Base-by-base conservation (phyloP, 352 stramenopile genomes). In the Globisporangium irregulare region DNA sequence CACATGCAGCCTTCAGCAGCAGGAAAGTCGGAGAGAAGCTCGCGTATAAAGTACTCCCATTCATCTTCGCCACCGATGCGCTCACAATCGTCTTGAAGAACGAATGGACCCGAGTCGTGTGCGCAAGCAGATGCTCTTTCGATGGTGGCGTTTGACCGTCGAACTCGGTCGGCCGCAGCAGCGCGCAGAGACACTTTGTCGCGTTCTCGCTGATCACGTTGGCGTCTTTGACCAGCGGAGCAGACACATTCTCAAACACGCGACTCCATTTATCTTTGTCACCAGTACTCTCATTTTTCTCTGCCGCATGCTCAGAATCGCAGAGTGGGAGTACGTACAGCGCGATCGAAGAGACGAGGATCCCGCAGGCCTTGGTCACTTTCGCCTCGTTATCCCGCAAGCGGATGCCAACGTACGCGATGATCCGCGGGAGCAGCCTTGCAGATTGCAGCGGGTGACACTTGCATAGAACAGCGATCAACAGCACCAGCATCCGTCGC, bases 361-460 rank as follows among this genome's bases (percentile, higher is more conserved):
- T 82, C 14, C 72, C 73, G 36, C 80, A 90, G 3, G 77, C 79
- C 18, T 89, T 79, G 1, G 82, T 89, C 59, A 85, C 80, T 57
- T 82, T 79, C 2, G 64, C 43, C 36, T 90, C 76, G 48, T 75
- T 84, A 71, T 92, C 84, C 18, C 81, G 80, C 64, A 90, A 71
- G 3, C 82, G 77, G 59, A 83, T 66, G 1, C 77, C 73, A 15
- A 78, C 43, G 54, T 91, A 91, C 0, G 73, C 63, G 46, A 85
- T 56, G 48, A 87, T 68, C 5, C 79, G 77, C 9, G 77, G 72
- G 24, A 90, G 66, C n/a, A 84, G 38, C 24, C 76, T 86, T 22
- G 60, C 71, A 22, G 64, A 66, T 14, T 73, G 59, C 0, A 59
- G 32, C 14, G 84, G 71, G 24, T 87, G 82, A 54, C 68, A 86